Conservation (phyloP, 2,329 filamentous ascomycete species). For the Fusarium virguliforme region DNA sequence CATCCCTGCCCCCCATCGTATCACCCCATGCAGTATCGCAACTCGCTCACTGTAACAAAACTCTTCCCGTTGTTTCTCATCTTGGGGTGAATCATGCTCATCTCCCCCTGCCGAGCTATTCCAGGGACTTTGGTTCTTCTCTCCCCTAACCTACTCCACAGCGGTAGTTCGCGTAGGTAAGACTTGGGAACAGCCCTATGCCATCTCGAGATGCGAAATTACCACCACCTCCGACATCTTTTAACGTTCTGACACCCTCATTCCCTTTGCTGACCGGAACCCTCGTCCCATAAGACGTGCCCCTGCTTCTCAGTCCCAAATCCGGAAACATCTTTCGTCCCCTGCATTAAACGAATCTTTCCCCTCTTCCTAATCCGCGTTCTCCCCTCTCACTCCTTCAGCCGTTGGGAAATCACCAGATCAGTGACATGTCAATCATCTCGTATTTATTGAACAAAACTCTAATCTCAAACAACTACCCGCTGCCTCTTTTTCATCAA, state of each 20-base stretch:
- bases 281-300: neutral
- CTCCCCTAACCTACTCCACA: constrained; percentile 2
- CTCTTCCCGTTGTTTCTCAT: neutral
- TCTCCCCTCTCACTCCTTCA: neutral
- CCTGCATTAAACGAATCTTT: neutral
- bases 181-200: constrained; percentile 1
- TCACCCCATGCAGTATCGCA: neutral
- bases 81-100: neutral
- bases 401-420: neutral
- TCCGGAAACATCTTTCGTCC: constrained; percentile 15
- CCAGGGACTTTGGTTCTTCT: constrained; percentile 1
- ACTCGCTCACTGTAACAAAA: neutral
- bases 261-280: constrained; percentile 2
- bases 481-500: neutral
- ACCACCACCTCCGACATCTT: neutral
- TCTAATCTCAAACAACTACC: neutral
- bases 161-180: neutral
- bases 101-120: constrained; percentile 6
- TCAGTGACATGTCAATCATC: constrained; percentile 2
- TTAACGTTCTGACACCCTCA: constrained; percentile 11
- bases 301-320: neutral
- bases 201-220: constrained; percentile 3
- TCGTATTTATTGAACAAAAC: constrained; percentile 5
- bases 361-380: neutral
- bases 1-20: constrained; percentile 4